Percentiles rank a stretch among this genome's conserved stretches.
These are phyloP conservation scores for Schrenkiella parvula DNA, from an alignment of 345 rosid species.

Conservation along the genomic window DNA sequence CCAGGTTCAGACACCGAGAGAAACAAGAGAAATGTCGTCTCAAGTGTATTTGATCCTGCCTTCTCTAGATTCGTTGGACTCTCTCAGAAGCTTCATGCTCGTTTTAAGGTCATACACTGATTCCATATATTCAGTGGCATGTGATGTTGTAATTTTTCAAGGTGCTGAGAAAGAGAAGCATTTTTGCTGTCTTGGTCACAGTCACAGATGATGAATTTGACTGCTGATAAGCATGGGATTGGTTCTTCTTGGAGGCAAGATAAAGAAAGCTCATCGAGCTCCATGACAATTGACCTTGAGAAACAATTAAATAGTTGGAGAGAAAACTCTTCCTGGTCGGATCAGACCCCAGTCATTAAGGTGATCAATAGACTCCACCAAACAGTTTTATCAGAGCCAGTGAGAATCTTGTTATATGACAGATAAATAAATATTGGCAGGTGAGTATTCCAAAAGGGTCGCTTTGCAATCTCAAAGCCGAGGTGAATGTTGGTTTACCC, in stretches of 20 bases:
- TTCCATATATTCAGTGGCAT: not conserved
- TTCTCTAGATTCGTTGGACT: conserved; percentile 46
- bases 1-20: conserved; percentile 26
- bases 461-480: conserved; percentile 68
- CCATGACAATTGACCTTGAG: conserved; percentile 47
- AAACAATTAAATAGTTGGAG: conserved; percentile 73
- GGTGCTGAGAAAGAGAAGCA: not conserved
- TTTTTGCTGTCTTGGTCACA: conserved; percentile 29
- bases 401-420: conserved; percentile 12
- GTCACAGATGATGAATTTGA: conserved; percentile 53
- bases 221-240: conserved; percentile 33
- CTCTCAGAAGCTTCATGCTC: conserved; percentile 47
- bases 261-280: conserved; percentile 31
- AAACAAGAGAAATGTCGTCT: conserved; percentile 29
- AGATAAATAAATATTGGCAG: conserved; percentile 48
- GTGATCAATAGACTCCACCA: conserved; percentile 32
- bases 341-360: conserved; percentile 57
- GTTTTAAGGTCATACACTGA: conserved; percentile 44
- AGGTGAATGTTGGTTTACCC: conserved; percentile 68
- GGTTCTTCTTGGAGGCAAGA: conserved; percentile 39
- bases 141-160: not conserved
- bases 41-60: conserved; percentile 53
- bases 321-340: conserved; percentile 69
- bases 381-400: not conserved
- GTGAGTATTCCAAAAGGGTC: conserved; percentile 88